phyloP scores from a whole-genome alignment of 2,329 filamentous ascomycete species.

The Emmonsia crescens region DNA sequence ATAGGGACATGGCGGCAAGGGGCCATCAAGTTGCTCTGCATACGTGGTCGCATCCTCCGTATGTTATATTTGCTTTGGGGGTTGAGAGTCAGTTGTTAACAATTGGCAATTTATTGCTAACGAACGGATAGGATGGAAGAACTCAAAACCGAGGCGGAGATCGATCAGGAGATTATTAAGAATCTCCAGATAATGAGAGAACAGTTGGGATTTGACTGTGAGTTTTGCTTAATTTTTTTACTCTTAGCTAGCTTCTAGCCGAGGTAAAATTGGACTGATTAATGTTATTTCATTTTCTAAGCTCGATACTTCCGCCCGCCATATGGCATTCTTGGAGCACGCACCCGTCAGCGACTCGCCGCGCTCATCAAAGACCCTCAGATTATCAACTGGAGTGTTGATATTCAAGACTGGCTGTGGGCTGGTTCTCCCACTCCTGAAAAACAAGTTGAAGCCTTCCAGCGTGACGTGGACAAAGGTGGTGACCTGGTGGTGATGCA shows the following conservation, averaged over 20 bases:
- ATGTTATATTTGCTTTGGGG: slow-evolving; percentile 5
- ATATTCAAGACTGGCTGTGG: slow-evolving; percentile 63
- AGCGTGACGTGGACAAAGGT: slow-evolving; percentile 50
- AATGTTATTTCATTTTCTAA: slow-evolving; percentile 14
- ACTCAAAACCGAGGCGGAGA: slow-evolving; percentile 21
- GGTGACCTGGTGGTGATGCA: slow-evolving; percentile 59
- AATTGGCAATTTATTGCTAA: background rate
- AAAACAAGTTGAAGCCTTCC: slow-evolving; percentile 56
- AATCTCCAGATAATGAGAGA: slow-evolving; percentile 24
- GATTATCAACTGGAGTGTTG: slow-evolving; percentile 58
- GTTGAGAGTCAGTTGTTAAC: background rate
- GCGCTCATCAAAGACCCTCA: slow-evolving; percentile 42
- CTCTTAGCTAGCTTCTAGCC: no score
- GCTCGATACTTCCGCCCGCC: slow-evolving; percentile 57
- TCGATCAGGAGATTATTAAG: slow-evolving; percentile 28
- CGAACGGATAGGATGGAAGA: slow-evolving; percentile 26
- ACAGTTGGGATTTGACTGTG: slow-evolving; percentile 26
- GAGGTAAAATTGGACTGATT: background rate
- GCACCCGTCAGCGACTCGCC: slow-evolving; percentile 53
- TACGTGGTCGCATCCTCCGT: slow-evolving; percentile 57
- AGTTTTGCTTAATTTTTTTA: slow-evolving; percentile 6
- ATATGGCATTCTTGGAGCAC: slow-evolving; percentile 56
- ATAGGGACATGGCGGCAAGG: slow-evolving; percentile 49
- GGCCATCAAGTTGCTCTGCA: slow-evolving; percentile 61
- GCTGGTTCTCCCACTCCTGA: slow-evolving; percentile 51